These are phyloP conservation scores for Irpex sp. DNA, from an alignment of 1,284 basidiomycete genomes.

Conservation along the genomic window DNA sequence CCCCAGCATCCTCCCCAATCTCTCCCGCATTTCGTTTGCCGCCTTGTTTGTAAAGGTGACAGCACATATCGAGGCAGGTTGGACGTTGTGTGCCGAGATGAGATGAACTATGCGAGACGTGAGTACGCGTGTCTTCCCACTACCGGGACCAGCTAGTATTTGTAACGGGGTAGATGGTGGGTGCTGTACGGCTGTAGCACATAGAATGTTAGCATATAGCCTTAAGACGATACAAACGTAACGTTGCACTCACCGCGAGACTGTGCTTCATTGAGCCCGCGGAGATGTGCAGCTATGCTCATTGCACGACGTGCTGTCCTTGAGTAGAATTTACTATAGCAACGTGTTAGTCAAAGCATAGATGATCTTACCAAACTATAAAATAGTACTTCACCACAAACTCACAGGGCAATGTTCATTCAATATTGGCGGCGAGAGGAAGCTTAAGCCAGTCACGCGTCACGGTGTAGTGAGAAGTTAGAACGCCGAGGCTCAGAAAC, in stretches of 20 bases:
- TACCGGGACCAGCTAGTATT: conserved; percentile 84
- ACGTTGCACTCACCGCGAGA: conserved; percentile 1
- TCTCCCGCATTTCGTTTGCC: conserved; percentile 83
- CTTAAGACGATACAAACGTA: not conserved
- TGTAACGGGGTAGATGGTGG: conserved; percentile 65
- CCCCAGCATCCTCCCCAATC: conserved; percentile 73
- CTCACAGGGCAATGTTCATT: not conserved
- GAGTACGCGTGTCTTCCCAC: conserved; percentile 67
- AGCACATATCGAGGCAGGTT: conserved; percentile 67
- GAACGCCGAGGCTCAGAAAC: not conserved
- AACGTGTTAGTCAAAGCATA: not conserved
- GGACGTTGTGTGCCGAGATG: conserved; percentile 53
- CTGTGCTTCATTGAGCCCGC: conserved; percentile 8
- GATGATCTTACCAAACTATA: not conserved
- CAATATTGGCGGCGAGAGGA: not conserved
- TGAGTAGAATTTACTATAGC: not conserved
- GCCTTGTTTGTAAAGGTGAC: conserved; percentile 91
- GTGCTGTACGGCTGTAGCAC: conserved; percentile 61
- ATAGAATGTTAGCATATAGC: not conserved
- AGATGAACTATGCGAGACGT: conserved; percentile 80
- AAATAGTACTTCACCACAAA: not conserved
- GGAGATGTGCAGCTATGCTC: not conserved
- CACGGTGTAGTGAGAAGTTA: not conserved
- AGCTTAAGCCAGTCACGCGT: not conserved
- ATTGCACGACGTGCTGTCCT: not conserved